Evolutionary conservation across 1,284 basidiomycete genomes (phyloP).

Genomic region (Gastroboletus turbinatus): DNA sequence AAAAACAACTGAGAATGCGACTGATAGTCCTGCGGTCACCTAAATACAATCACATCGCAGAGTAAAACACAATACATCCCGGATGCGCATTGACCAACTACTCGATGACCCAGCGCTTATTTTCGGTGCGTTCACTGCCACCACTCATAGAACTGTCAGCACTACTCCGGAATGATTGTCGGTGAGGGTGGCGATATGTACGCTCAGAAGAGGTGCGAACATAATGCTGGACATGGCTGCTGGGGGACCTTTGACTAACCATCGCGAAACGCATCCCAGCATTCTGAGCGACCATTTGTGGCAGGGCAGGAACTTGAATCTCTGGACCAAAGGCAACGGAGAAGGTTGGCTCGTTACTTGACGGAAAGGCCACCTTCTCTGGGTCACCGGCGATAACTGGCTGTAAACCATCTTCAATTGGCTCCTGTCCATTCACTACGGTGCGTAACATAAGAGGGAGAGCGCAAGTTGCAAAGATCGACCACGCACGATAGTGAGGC

Average conservation of each 20-base stretch:
- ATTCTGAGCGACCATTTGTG: constrained; percentile 42
- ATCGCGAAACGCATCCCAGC: constrained; percentile 46
- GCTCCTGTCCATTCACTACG: constrained; percentile 57
- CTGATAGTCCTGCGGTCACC: background rate
- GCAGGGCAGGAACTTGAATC: constrained; percentile 39
- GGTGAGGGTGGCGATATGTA: constrained; percentile 7
- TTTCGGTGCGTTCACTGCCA: constrained; percentile 21
- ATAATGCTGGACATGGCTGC: background rate
- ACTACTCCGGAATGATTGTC: constrained; percentile 11
- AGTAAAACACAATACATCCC: background rate
- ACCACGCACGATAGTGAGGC: constrained; percentile 58
- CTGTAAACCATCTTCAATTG: constrained; percentile 46
- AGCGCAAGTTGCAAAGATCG: background rate
- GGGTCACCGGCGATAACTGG: constrained; percentile 39
- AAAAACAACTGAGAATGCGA: background rate
- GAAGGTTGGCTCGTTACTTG: constrained; percentile 53
- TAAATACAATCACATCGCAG: background rate
- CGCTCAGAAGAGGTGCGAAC: constrained; percentile 1
- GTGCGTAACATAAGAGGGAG: background rate
- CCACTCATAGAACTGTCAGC: constrained; percentile 19
- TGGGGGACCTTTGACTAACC: background rate
- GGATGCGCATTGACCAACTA: background rate
- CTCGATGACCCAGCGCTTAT: constrained; percentile 55
- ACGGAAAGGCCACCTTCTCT: constrained; percentile 70
- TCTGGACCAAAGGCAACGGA: constrained; percentile 48